Conservation (phyloP, 805 yeast species). For the Teunomyces tritomae region DNA sequence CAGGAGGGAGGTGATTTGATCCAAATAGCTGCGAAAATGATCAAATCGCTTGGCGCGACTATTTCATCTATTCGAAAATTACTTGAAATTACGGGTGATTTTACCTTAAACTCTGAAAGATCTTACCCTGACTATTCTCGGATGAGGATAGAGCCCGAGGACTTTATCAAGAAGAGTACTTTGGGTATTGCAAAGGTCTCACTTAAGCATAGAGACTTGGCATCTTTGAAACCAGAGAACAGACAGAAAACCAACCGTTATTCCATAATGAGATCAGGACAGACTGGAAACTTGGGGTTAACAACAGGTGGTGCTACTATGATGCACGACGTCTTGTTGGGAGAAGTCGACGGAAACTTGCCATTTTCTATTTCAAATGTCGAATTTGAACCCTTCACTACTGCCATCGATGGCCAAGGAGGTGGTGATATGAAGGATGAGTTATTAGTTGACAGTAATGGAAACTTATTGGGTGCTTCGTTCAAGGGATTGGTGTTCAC, state of each 20-base stretch:
- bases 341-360: constrained; percentile 25
- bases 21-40: constrained; percentile 57
- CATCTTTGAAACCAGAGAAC: constrained; percentile 17
- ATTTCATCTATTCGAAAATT: constrained; percentile 50
- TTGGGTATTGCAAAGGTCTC: constrained; percentile 48
- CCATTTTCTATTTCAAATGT: constrained; percentile 34
- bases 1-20: constrained; percentile 67
- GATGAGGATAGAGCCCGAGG: constrained; percentile 56
- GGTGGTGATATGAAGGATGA: constrained; percentile 38
- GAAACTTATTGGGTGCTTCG: constrained; percentile 64
- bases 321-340: constrained; percentile 31
- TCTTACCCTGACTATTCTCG: constrained; percentile 63
- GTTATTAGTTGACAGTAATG: constrained; percentile 49
- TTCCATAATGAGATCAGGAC: constrained; percentile 51
- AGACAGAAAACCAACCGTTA: constrained; percentile 34
- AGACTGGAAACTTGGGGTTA: constrained; percentile 46
- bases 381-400: constrained; percentile 36
- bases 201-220: constrained; percentile 22
- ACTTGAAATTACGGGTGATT: constrained; percentile 62
- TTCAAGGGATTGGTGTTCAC: constrained; percentile 65
- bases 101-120: constrained; percentile 56
- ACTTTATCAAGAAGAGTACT: constrained; percentile 61
- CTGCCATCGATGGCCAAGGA: constrained; percentile 11
- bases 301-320: constrained; percentile 49
- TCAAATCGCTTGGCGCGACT: constrained; percentile 50